phyloP scores from a whole-genome alignment of 2,329 filamentous ascomycete genomes.

The Dichotomopilus funicola region DNA sequence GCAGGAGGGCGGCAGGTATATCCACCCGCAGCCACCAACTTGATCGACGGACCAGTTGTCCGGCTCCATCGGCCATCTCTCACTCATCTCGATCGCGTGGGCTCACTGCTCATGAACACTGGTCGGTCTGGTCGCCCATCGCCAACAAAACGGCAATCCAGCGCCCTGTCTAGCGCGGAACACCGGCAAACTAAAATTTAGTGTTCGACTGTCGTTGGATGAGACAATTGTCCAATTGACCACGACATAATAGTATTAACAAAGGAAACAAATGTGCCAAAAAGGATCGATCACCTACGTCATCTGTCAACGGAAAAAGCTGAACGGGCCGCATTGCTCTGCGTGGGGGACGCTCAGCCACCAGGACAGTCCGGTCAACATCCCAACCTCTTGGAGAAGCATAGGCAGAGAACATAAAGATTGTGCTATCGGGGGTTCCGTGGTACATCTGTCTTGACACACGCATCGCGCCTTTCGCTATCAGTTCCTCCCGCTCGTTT shows the following conservation, averaged over 20 bases:
- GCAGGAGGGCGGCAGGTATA: background rate
- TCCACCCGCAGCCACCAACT: background rate
- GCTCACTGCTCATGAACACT: background rate
- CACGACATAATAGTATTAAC: too few species aligned
- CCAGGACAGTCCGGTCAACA: too few species aligned
- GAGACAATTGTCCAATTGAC: too few species aligned
- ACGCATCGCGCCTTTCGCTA: background rate
- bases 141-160: background rate
- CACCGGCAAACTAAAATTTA: background rate
- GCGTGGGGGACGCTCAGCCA: background rate
- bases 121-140: too few species aligned
- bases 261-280: too few species aligned
- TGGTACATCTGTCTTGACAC: background rate
- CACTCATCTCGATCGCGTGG: background rate
- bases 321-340: background rate
- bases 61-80: background rate
- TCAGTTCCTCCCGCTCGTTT: conserved; percentile 1
- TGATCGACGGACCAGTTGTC: conserved; percentile 9
- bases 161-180: background rate
- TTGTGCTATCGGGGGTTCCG: background rate
- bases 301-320: too few species aligned
- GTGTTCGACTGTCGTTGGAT: too few species aligned
- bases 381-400: too few species aligned
- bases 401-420: background rate
- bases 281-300: too few species aligned